Evolutionary conservation across 208 protist species (phyloP).

Genomic region (Sergeia podlipaevii): DNA sequence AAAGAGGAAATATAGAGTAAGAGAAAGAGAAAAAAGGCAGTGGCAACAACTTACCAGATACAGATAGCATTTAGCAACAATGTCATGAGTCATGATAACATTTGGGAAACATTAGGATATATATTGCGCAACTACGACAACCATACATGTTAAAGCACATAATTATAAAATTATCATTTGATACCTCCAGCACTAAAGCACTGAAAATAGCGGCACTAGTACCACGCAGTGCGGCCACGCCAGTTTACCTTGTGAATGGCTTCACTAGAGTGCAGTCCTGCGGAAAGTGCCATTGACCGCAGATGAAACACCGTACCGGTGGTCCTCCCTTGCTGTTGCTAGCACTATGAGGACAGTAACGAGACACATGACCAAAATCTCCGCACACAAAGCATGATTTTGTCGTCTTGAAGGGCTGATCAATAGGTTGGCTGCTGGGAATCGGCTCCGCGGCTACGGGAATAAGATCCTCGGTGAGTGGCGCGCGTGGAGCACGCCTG

Average conservation of each 20-base stretch:
- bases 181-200: too few relatives aligned
- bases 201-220: too few relatives aligned
- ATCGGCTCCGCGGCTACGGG: constrained; percentile 3
- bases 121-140: too few relatives aligned
- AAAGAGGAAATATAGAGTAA: background rate
- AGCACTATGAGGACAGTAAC: constrained; percentile 67
- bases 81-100: too few relatives aligned
- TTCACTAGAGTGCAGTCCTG: constrained; percentile 57
- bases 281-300: constrained; percentile 85
- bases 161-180: too few relatives aligned
- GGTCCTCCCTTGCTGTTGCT: constrained; percentile 54
- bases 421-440: background rate
- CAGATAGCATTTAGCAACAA: too few relatives aligned
- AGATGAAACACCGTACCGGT: constrained; percentile 80
- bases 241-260: constrained; percentile 28
- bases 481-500: constrained; percentile 46
- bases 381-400: constrained; percentile 80
- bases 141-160: too few relatives aligned
- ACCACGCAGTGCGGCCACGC: too few relatives aligned
- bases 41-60: background rate
- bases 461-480: constrained; percentile 39
- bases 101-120: too few relatives aligned
- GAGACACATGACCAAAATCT: constrained; percentile 63
- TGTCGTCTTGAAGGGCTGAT: constrained; percentile 58
- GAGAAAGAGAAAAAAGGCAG: background rate